These are phyloP conservation scores for Gossypium lobatum DNA, from an alignment of 441 rosid genomes.

Conservation along the genomic window DNA sequence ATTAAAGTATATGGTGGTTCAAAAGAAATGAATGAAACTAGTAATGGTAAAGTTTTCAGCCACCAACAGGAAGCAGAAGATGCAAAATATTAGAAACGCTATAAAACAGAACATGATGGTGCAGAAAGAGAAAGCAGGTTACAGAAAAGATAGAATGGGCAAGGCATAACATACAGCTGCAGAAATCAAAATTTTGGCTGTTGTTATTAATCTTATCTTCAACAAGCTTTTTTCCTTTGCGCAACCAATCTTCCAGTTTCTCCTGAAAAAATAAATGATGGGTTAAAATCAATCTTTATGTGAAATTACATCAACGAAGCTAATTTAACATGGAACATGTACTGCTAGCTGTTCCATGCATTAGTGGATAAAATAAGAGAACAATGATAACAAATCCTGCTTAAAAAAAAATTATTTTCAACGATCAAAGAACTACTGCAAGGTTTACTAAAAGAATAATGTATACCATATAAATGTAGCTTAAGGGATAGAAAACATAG, in stretches of 20 bases:
- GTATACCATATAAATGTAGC: background rate
- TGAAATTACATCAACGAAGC: background rate
- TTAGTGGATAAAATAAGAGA: background rate
- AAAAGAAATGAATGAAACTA: background rate
- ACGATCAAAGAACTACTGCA: background rate
- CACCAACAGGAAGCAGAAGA: slow-evolving; percentile 6
- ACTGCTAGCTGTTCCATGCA: background rate
- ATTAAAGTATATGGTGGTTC: background rate
- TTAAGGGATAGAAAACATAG: background rate
- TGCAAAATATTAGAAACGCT: background rate
- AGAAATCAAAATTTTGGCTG: slow-evolving; percentile 47
- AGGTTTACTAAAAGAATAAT: background rate
- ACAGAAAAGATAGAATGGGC: slow-evolving; percentile 1
- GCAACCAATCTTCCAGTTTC: slow-evolving; percentile 89
- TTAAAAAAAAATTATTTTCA: background rate
- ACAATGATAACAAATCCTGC: background rate
- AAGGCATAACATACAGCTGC: slow-evolving; percentile 44
- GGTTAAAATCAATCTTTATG: background rate
- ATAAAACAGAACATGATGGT: slow-evolving; percentile 1
- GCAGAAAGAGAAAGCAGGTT: background rate
- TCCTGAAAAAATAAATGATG: slow-evolving; percentile 44
- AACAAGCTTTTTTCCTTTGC: slow-evolving; percentile 52
- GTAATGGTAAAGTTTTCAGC: background rate
- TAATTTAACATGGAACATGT: background rate
- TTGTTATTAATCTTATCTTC: slow-evolving; percentile 49